These are phyloP conservation scores for Termitomyces sp. DNA, from an alignment of 768 basidiomycete species.

Conservation along the genomic window DNA sequence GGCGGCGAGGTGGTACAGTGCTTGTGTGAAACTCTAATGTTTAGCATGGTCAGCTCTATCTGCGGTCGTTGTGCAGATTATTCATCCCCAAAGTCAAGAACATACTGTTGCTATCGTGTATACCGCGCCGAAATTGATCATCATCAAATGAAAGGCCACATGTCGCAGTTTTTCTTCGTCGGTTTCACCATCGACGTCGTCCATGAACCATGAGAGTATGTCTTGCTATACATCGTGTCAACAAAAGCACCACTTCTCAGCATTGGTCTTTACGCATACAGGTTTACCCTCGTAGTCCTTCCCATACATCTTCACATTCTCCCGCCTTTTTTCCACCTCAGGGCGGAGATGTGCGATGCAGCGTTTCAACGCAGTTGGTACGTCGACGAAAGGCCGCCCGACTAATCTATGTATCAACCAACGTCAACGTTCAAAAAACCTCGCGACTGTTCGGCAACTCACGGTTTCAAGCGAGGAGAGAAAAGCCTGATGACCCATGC, in stretches of 20 bases:
- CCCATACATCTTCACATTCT: conserved; percentile 20
- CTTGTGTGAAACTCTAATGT: conserved; percentile 31
- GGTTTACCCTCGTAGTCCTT: conserved; percentile 27
- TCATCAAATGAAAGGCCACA: conserved; percentile 30
- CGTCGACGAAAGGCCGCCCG: conserved; percentile 4
- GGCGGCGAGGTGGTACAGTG: conserved; percentile 33
- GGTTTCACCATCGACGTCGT: conserved; percentile 27
- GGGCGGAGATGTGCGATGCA: conserved; percentile 19
- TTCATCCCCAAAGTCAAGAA: conserved; percentile 15
- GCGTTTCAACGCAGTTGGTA: not conserved
- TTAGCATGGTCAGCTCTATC: conserved; percentile 18
- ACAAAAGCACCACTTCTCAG: not conserved
- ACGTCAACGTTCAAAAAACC: not conserved
- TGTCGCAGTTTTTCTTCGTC: conserved; percentile 22
- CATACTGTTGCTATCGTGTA: conserved; percentile 42
- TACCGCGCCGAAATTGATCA: conserved; percentile 38
- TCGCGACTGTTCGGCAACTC: conserved; percentile 1
- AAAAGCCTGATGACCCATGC: conserved; percentile 20
- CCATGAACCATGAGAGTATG: conserved; percentile 45
- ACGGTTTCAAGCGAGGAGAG: conserved; percentile 22
- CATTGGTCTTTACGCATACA: not conserved
- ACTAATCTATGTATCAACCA: not conserved
- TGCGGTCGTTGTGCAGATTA: conserved; percentile 30
- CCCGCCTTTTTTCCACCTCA: conserved; percentile 22
- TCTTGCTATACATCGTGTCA: conserved; percentile 31